A percentile compares a stretch with the other conserved stretches of the same genome.
Evolutionary conservation across 768 basidiomycete genomes (phyloP).

Genomic region (Asterophora parasitica): DNA sequence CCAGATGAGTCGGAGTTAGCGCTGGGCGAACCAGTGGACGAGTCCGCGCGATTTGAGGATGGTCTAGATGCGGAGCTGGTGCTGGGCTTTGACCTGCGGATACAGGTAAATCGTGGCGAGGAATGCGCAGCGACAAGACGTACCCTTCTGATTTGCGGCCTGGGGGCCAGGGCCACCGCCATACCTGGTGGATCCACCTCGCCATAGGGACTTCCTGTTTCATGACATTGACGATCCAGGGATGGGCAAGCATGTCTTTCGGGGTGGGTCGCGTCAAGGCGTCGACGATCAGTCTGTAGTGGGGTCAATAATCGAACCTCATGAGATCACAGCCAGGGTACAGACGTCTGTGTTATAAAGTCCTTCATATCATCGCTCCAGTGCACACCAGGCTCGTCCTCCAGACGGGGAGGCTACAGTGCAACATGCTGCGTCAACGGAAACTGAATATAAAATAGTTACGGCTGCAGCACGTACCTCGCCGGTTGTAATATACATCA

Average conservation of each 20-base stretch:
- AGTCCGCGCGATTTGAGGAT: slow-evolving; percentile 16
- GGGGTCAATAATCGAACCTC: slow-evolving; percentile 2
- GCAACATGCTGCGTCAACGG: slow-evolving; percentile 9
- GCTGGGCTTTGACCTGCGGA: slow-evolving; percentile 21
- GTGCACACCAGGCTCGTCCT: slow-evolving; percentile 62
- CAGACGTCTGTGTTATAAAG: slow-evolving; percentile 83
- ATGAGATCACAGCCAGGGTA: slow-evolving; percentile 9
- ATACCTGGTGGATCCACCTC: slow-evolving; percentile 81
- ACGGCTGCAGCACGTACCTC: slow-evolving; percentile 44
- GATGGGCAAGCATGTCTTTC: slow-evolving; percentile 75
- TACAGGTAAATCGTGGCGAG: neutral
- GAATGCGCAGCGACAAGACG: slow-evolving; percentile 25
- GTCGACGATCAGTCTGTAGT: slow-evolving; percentile 45
- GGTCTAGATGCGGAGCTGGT: slow-evolving; percentile 21
- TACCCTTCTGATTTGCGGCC: slow-evolving; percentile 38
- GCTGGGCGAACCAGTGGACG: slow-evolving; percentile 8
- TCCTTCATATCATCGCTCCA: slow-evolving; percentile 90
- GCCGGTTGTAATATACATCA: slow-evolving; percentile 83
- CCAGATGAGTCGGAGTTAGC: slow-evolving; percentile 10
- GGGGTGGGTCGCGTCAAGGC: slow-evolving; percentile 71
- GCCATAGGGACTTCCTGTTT: slow-evolving; percentile 85
- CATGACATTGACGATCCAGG: slow-evolving; percentile 76
- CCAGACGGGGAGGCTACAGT: slow-evolving; percentile 71
- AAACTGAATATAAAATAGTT: slow-evolving; percentile 10
- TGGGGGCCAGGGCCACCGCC: slow-evolving; percentile 62